Evolutionary conservation across 2,329 filamentous ascomycete genomes (phyloP).

Genomic region (Drechslerella dactyloides): DNA sequence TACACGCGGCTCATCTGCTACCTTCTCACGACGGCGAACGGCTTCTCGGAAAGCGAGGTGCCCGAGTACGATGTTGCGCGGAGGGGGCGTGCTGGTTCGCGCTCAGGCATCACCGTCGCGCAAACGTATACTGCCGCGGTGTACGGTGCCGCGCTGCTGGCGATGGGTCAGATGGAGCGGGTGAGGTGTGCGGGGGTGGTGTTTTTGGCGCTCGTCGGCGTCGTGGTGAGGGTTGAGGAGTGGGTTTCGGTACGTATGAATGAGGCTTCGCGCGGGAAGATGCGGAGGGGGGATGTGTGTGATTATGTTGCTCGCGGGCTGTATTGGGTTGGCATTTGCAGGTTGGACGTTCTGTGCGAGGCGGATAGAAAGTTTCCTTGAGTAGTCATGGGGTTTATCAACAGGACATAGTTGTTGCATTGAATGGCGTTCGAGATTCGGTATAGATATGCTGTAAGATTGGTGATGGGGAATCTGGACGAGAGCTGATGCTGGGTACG

Average conservation of each 20-base stretch:
- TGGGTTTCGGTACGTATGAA: constrained; percentile 9
- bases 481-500: no score
- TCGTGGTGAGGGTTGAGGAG: constrained; percentile 14
- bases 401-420: no score
- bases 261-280: no score
- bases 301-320: background rate
- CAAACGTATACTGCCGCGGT: constrained; percentile 31
- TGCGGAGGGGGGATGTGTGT: background rate
- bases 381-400: no score
- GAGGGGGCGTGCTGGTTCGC: background rate
- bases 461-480: no score
- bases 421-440: no score
- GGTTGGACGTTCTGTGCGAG: background rate
- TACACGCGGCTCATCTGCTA: constrained; percentile 33
- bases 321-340: background rate
- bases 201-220: constrained; percentile 11
- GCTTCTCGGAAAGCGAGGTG: constrained; percentile 16
- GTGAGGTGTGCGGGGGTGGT: constrained; percentile 5
- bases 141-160: constrained; percentile 27
- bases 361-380: background rate
- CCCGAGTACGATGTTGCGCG: constrained; percentile 14
- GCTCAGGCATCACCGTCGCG: constrained; percentile 7
- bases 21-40: constrained; percentile 19
- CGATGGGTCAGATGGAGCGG: constrained; percentile 27
- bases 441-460: no score